Percentiles rank a stretch among this genome's conserved stretches.
These are phyloP conservation scores for Pezicula neosporulosa DNA, from an alignment of 2,329 filamentous ascomycete genomes.

Conservation along the genomic window DNA sequence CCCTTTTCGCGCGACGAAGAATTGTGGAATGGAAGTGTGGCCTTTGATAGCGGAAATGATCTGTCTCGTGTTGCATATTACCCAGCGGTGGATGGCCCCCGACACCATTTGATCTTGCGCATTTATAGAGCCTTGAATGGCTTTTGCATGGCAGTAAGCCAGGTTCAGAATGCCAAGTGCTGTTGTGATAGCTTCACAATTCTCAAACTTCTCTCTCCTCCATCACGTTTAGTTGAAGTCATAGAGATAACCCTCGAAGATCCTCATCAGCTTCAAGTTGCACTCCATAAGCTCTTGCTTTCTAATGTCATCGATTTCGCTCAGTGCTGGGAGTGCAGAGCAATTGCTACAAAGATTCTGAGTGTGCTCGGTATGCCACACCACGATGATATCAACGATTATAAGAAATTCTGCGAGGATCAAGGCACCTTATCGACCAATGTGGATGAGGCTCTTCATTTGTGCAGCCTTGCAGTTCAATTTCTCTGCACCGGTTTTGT, in stretches of 20 bases:
- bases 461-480: constrained; percentile 9
- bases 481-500: constrained; percentile 5
- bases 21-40: background rate
- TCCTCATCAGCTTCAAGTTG: background rate
- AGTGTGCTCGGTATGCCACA: background rate
- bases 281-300: background rate
- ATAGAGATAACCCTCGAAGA: background rate
- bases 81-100: background rate
- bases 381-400: background rate
- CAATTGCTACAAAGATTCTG: no score
- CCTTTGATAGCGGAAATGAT: background rate
- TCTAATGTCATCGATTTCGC: no score
- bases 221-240: background rate
- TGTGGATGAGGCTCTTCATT: background rate
- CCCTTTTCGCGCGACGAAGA: background rate
- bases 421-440: no score
- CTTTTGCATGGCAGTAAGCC: background rate
- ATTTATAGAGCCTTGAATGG: background rate
- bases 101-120: background rate
- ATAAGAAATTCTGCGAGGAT: no score
- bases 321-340: no score
- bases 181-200: background rate
- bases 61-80: background rate
- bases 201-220: background rate
- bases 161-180: background rate